phyloP scores from a whole-genome alignment of 1,284 basidiomycete genomes.

The Pulchroboletus neoregius region DNA sequence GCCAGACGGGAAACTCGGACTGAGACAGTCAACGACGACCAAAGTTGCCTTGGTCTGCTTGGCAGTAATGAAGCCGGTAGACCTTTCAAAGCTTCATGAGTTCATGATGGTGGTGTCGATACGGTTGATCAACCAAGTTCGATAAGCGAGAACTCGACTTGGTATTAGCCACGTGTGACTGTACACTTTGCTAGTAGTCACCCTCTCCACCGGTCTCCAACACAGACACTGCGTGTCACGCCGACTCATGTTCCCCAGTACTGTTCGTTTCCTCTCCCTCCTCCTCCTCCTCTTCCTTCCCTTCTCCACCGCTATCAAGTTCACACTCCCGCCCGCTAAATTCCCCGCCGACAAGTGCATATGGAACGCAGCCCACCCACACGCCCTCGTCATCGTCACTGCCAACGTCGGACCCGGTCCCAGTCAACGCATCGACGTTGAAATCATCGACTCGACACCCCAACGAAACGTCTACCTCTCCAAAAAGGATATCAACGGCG shows the following conservation, averaged over 20 bases:
- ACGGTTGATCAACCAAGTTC: too few relatives aligned
- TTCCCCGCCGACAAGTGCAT: constrained; percentile 80
- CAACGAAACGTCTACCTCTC: constrained; percentile 89
- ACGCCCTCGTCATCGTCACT: constrained; percentile 90
- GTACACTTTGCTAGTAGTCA: not conserved
- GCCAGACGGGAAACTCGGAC: too few relatives aligned
- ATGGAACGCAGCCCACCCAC: constrained; percentile 87
- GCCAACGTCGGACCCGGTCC: constrained; percentile 78
- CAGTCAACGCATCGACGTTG: constrained; percentile 84
- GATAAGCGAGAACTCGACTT: too few relatives aligned
- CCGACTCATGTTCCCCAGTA: constrained; percentile 7
- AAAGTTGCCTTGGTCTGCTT: too few relatives aligned
- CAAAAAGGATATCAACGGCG: constrained; percentile 85
- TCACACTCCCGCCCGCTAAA: constrained; percentile 64
- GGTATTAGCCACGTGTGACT: not conserved
- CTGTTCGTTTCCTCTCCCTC: constrained; percentile 1
- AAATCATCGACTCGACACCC: constrained; percentile 88
- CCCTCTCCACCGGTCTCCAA: too few relatives aligned
- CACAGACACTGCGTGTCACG: not conserved
- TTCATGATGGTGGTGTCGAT: too few relatives aligned
- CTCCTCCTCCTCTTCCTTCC: constrained; percentile 35
- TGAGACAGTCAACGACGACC: too few relatives aligned
- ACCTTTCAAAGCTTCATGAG: too few relatives aligned
- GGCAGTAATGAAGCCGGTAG: too few relatives aligned
- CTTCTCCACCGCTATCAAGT: constrained; percentile 71